phyloP scores from a whole-genome alignment of 1,284 basidiomycete genomes.

The Inonotus obliquus region DNA sequence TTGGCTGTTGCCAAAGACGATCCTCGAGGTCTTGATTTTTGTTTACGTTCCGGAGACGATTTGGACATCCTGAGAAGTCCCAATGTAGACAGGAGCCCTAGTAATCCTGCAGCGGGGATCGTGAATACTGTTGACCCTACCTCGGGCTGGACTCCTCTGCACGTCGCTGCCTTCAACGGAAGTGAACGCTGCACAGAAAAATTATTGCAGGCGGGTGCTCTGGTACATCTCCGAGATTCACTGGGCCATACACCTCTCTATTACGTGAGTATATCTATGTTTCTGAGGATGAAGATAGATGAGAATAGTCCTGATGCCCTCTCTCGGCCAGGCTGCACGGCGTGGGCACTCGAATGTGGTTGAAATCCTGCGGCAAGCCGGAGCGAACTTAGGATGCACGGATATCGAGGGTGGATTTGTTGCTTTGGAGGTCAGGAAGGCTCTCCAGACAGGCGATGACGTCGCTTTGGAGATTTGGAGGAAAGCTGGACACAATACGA shows the following conservation, averaged over 20 bases:
- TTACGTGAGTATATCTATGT: slow-evolving; percentile 46
- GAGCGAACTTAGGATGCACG: slow-evolving; percentile 66
- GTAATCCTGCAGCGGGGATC: slow-evolving; percentile 47
- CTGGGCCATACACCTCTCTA: slow-evolving; percentile 82
- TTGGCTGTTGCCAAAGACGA: slow-evolving; percentile 72
- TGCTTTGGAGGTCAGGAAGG: slow-evolving; percentile 44
- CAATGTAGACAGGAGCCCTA: slow-evolving; percentile 1
- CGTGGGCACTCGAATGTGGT: slow-evolving; percentile 61
- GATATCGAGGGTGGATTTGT: slow-evolving; percentile 60
- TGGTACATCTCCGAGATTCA: slow-evolving; percentile 79
- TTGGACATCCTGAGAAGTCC: slow-evolving; percentile 20
- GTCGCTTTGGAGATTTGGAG: slow-evolving; percentile 47
- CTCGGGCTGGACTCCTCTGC: slow-evolving; percentile 73
- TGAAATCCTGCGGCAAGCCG: slow-evolving; percentile 64
- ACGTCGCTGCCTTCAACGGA: slow-evolving; percentile 76
- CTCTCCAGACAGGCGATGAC: slow-evolving; percentile 40
- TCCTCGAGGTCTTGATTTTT: slow-evolving; percentile 54
- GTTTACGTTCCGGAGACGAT: slow-evolving; percentile 35
- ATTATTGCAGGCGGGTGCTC: slow-evolving; percentile 73
- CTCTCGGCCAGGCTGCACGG: slow-evolving; percentile 53
- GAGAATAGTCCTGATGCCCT: background rate
- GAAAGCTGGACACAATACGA: slow-evolving; percentile 33
- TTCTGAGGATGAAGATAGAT: background rate
- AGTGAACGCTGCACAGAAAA: slow-evolving; percentile 48
- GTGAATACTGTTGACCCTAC: slow-evolving; percentile 66